Base-by-base conservation (phyloP, 805 yeast genomes). In the Zygotorulaspora florentina region DNA sequence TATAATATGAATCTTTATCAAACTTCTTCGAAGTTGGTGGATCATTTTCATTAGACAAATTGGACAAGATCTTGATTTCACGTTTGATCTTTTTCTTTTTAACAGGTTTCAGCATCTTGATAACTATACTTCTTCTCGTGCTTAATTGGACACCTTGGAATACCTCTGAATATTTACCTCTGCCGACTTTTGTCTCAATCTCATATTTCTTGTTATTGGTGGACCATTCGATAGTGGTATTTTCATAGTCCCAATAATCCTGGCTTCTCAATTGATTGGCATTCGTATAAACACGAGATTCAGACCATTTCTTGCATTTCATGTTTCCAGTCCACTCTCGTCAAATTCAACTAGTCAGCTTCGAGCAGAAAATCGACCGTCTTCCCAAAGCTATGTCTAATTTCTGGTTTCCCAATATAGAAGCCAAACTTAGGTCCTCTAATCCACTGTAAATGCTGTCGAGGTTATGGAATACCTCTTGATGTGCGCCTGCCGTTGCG, bases 111-210 rank as follows among this genome's bases (percentile, higher is more conserved):
- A 90, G 73, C 55, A 88, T 95, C 64, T 90, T 90, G 54, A 90
- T 86, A 35, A 90, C 91, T 58, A 93, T 85, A 35, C 74, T 73
- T 46, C 72, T 75, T 43, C 79, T 81, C 52, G 77, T 78, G 44
- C 77, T 72, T 41, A 86, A 71, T 61, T 86, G 83, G 36, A 83
- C 75, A 25, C 96, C 96, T 62, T 82, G 85, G 64, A 90, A 90
- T 26, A 90, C 97, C 66, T 90, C 97, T n/a, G 95, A 84, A 68
- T 89, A 90, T 70, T 87, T 90, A 20, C 97, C 97, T 46, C 96
- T 77, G 11, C 97, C 97, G 15, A 90, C 83, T 67, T 89, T 87
- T 51, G 76, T 75, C 43, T 85, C 77, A 50, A 90, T 85, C 64
- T 90, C 97, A 62, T 84, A 85, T 58, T 79, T 69, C 42, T 68